Conservation (phyloP, 257 asterid genomes). For the Solanum pimpinellifolium region DNA sequence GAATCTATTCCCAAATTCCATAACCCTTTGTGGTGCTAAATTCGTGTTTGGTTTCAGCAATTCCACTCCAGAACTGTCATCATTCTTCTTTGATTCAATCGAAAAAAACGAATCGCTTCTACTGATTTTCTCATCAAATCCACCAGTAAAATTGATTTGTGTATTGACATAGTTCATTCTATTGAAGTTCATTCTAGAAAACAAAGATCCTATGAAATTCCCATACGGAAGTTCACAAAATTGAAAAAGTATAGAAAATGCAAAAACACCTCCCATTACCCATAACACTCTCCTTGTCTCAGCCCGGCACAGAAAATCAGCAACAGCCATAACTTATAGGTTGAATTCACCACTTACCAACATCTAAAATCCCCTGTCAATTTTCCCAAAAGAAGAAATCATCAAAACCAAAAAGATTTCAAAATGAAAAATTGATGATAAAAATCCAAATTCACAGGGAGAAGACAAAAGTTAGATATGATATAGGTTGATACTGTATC, state of each 20-base stretch:
- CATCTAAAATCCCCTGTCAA: background rate
- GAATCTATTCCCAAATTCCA: background rate
- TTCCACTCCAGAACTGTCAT: background rate
- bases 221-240: conserved; percentile 55
- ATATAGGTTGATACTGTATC: background rate
- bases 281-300: conserved; percentile 36
- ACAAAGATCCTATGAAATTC: conserved; percentile 20
- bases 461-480: background rate
- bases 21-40: conserved; percentile 4
- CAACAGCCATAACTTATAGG: background rate
- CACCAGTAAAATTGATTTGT: background rate
- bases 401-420: background rate
- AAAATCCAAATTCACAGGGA: background rate
- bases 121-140: background rate
- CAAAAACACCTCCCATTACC: conserved; percentile 35
- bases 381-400: background rate
- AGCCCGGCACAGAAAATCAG: background rate
- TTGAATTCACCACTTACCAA: background rate
- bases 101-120: background rate
- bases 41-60: background rate
- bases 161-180: background rate
- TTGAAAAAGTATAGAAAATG: conserved; percentile 35
- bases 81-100: background rate
- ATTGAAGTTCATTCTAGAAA: conserved; percentile 7
- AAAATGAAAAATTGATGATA: background rate